Evolutionary conservation across 1,284 basidiomycete genomes (phyloP), one percentile per base, ranked within the genome.

Genomic region (Heliocybe sulcata): DNA sequence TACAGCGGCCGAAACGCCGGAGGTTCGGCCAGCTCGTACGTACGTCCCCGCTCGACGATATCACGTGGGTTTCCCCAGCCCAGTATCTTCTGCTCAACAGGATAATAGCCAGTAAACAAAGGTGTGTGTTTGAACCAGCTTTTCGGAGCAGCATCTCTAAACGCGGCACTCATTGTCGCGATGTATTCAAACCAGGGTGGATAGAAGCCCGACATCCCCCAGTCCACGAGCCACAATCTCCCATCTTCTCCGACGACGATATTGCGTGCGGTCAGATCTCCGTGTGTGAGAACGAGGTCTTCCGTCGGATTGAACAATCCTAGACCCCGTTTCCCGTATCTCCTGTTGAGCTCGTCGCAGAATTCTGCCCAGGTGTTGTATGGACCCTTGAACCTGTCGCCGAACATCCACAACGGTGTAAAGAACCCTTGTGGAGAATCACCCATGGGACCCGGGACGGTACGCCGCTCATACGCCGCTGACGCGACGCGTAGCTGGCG

Each of bases 401-500:
- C 33, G 16, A 35, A 35, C 16, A 35, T 35, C 33, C 33, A 35
- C 9, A 35, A 35, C 9, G 33, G 16, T 9, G 9, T 16, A 9
- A 9, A 9, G 16, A 9, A 35, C 33, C 9, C 33, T 35, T 35
- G 33, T 35, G 33, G 33, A 9, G 33, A 9, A 16, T 35, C 33
- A 35, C 33, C 16, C 33, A 35, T 35, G 16, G 33, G 33, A 9
- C 33, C 33, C 33, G 33, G 33, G 16, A 35, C 16, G 33, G 9
- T 9, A 16, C 33, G 33, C 9, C 33, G 33, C 9, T 9, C 9
- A 16, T 35, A 35, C 9, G 33, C 33, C 16, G 33, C 16, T 9
- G 33, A 35, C 9, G 33, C 33, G 9, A 16, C 33, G 20, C 55
- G 51, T 2, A 56, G 52, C 25, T 56, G 55, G 2, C 26, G 16